Evolutionary conservation across 345 rosid species (phyloP).

Genomic region (Zanthoxylum bungeanum): DNA sequence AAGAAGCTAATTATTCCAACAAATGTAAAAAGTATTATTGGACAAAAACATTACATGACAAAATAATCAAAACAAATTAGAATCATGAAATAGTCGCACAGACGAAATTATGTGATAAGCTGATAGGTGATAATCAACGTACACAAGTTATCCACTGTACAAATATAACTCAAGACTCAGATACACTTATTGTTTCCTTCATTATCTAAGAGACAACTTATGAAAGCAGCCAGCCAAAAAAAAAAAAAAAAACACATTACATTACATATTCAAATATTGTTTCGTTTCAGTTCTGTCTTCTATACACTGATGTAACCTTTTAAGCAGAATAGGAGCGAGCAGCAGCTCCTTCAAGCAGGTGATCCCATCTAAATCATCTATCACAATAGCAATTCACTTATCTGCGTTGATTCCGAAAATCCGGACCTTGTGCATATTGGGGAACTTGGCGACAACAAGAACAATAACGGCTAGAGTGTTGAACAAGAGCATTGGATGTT

Average conservation of each 20-base stretch:
- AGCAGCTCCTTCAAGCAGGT: slow-evolving; percentile 12
- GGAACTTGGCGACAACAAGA: slow-evolving; percentile 95
- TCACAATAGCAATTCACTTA: slow-evolving; percentile 27
- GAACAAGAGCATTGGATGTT: slow-evolving; percentile 86
- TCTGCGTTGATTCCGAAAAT: slow-evolving; percentile 96
- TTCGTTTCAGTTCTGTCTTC: slow-evolving; percentile 27
- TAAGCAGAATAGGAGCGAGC: slow-evolving; percentile 21
- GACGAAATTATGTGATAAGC: slow-evolving; percentile 7
- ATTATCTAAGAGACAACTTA: neutral
- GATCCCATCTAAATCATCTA: slow-evolving; percentile 10
- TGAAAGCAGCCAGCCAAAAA: slow-evolving; percentile 19
- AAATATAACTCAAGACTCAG: slow-evolving; percentile 12
- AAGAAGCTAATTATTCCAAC: no score
- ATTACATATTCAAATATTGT: slow-evolving; percentile 19
- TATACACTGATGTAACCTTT: slow-evolving; percentile 31
- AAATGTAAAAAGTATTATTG: no score
- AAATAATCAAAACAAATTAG: no score
- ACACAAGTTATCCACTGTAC: slow-evolving; percentile 37
- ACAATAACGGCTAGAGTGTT: slow-evolving; percentile 85
- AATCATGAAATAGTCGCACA: no score
- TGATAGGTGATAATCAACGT: slow-evolving; percentile 4
- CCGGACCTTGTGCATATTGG: slow-evolving; percentile 98
- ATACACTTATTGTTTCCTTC: slow-evolving; percentile 28
- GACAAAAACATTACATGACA: no score
- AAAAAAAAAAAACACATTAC: no score